phyloP scores from a whole-genome alignment of 1,284 basidiomycete species.

The Malassezia brasiliensis region DNA sequence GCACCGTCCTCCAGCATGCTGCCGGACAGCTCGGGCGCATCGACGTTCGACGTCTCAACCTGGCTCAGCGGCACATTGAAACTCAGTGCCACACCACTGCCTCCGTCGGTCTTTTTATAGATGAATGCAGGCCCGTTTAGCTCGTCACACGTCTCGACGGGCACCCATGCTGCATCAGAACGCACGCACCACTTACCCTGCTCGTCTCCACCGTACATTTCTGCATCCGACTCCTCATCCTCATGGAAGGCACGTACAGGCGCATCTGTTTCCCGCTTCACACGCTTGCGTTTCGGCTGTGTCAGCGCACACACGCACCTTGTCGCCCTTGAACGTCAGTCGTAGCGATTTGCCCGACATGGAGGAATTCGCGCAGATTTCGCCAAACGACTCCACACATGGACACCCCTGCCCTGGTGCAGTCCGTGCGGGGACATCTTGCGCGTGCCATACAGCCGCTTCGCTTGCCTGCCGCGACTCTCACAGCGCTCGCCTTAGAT shows the following conservation, averaged over 20 bases:
- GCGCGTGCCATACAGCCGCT: no score
- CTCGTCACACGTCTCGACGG: constrained; percentile 2
- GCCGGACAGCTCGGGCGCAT: constrained; percentile 1
- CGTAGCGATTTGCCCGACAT: constrained; percentile 11
- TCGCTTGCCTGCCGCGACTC: neutral
- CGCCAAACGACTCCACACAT: no score
- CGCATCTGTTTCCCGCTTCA: neutral
- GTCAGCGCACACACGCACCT: constrained; percentile 7
- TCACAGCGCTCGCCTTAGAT: neutral
- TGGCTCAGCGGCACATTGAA: constrained; percentile 10
- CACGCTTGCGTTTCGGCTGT: constrained; percentile 14
- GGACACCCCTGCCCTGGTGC: no score
- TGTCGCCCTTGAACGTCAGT: constrained; percentile 18
- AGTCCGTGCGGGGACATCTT: no score
- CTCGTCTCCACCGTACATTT: constrained; percentile 17
- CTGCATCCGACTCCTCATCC: constrained; percentile 14
- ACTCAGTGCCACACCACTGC: constrained; percentile 2
- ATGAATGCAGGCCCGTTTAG: constrained; percentile 11
- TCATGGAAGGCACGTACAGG: neutral
- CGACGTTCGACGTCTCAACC: constrained; percentile 7
- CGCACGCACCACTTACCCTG: constrained; percentile 7
- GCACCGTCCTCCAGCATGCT: constrained; percentile 9
- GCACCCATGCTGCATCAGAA: constrained; percentile 12
- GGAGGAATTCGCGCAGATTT: neutral
- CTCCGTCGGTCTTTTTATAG: constrained; percentile 1